Percentiles rank a stretch among this genome's conserved stretches.
Conservation (phyloP, 2,329 filamentous ascomycete genomes). For the Stagonosporopsis chrysanthemi region DNA sequence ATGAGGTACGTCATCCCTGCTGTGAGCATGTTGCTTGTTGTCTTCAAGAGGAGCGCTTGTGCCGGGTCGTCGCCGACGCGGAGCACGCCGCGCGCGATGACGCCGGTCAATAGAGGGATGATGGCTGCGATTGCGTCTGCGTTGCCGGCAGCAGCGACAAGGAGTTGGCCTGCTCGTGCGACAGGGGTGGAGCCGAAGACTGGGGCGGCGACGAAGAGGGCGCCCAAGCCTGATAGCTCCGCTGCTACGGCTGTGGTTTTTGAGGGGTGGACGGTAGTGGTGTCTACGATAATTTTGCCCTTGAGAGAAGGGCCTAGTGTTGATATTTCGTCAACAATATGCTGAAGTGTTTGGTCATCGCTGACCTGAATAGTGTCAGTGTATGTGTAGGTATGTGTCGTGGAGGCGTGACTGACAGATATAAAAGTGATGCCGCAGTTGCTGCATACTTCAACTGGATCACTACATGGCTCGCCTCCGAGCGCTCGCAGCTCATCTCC, state of each 20-base stretch:
- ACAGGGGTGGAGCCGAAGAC: constrained; percentile 62
- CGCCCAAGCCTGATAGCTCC: constrained; percentile 38
- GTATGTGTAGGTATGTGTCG: not conserved
- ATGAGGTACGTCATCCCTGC: constrained; percentile 60
- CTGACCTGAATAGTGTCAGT: constrained; percentile 37
- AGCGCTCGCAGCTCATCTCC: constrained; percentile 46
- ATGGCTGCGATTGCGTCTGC: constrained; percentile 46
- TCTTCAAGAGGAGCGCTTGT: constrained; percentile 59
- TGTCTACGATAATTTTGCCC: constrained; percentile 59
- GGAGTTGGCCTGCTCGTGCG: constrained; percentile 56
- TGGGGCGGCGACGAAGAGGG: constrained; percentile 54
- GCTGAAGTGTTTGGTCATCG: constrained; percentile 52
- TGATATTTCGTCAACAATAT: constrained; percentile 40
- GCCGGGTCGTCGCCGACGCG: constrained; percentile 54
- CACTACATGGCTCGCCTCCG: constrained; percentile 27
- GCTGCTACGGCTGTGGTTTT: constrained; percentile 46
- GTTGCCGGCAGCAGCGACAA: constrained; percentile 58
- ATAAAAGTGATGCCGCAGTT: constrained; percentile 40
- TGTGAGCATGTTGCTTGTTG: constrained; percentile 58
- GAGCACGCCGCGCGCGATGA: constrained; percentile 54
- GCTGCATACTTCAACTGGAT: constrained; percentile 28
- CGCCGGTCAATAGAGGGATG: constrained; percentile 52
- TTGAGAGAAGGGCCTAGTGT: constrained; percentile 22
- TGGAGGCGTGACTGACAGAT: constrained; percentile 36
- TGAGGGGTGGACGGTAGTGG: constrained; percentile 59